Evolutionary conservation across 2,329 filamentous ascomycete species (phyloP).

Genomic region (Calonectria fujianensis): DNA sequence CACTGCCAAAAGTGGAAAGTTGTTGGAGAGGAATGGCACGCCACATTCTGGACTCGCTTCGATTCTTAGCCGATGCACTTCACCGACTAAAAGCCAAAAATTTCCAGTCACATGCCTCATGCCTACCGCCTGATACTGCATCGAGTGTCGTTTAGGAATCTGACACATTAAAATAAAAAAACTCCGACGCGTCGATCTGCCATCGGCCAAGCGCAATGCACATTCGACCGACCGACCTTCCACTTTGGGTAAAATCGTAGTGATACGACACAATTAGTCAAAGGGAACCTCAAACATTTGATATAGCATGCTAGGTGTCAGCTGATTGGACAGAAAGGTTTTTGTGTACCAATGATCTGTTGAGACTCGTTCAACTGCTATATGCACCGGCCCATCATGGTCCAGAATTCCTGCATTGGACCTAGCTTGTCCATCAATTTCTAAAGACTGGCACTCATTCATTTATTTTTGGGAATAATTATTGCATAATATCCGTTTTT

Average conservation of each 20-base stretch:
- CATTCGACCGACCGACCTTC: neutral
- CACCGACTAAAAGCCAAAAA: neutral
- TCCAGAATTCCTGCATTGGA: neutral
- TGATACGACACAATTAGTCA: neutral
- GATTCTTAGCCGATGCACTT: neutral
- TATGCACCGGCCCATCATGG: neutral
- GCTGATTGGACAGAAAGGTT: neutral
- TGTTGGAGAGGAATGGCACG: slow-evolving; percentile 1
- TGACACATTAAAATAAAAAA: neutral
- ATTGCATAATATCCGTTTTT: neutral
- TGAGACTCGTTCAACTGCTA: neutral
- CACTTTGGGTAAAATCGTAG: neutral
- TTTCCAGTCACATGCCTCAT: neutral
- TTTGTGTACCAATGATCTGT: neutral
- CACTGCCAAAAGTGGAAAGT: slow-evolving; percentile 9
- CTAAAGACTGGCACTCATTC: neutral
- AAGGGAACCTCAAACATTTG: neutral
- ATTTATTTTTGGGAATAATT: neutral
- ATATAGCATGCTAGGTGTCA: neutral
- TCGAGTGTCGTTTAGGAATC: neutral
- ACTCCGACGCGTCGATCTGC: neutral
- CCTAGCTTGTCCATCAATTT: neutral
- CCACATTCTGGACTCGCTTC: slow-evolving; percentile 1
- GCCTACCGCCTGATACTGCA: neutral
- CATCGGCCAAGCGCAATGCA: neutral